Conservation (phyloP, 1,139 yeast genomes). For the Pneumocystis jirovecii region DNA sequence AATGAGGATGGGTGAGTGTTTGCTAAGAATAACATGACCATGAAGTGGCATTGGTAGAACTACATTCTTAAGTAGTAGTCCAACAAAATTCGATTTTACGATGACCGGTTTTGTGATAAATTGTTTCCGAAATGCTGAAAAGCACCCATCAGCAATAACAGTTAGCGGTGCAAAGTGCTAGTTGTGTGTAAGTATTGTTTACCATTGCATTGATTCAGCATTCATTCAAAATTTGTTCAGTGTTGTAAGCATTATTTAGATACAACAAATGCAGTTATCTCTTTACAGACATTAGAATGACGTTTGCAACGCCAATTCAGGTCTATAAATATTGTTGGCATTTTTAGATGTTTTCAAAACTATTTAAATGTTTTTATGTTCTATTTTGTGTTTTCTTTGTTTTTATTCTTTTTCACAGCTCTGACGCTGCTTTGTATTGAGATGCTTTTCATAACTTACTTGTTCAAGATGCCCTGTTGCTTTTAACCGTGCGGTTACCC, state of each 20-base stretch:
- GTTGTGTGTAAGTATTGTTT: constrained; percentile 8
- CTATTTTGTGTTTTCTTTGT: too few species aligned
- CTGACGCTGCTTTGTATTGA: too few species aligned
- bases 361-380: too few species aligned
- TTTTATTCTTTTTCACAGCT: too few species aligned
- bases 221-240: too few species aligned
- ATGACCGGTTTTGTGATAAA: constrained; percentile 41
- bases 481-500: constrained; percentile 32
- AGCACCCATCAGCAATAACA: constrained; percentile 83
- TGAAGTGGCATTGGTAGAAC: constrained; percentile 53
- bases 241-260: too few species aligned
- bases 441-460: constrained; percentile 2
- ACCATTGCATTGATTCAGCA: background rate
- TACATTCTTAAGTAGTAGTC: constrained; percentile 60
- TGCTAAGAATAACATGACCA: constrained; percentile 83
- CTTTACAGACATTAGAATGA: too few species aligned
- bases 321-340: too few species aligned
- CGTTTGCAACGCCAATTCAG: too few species aligned
- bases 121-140: constrained; percentile 77
- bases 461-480: constrained; percentile 6
- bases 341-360: too few species aligned
- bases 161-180: constrained; percentile 48
- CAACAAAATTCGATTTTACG: constrained; percentile 75
- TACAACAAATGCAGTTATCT: too few species aligned
- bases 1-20: constrained; percentile 73